Base-by-base conservation (phyloP, 2,329 filamentous ascomycete species). In the Phyllosticta ampelicida region DNA sequence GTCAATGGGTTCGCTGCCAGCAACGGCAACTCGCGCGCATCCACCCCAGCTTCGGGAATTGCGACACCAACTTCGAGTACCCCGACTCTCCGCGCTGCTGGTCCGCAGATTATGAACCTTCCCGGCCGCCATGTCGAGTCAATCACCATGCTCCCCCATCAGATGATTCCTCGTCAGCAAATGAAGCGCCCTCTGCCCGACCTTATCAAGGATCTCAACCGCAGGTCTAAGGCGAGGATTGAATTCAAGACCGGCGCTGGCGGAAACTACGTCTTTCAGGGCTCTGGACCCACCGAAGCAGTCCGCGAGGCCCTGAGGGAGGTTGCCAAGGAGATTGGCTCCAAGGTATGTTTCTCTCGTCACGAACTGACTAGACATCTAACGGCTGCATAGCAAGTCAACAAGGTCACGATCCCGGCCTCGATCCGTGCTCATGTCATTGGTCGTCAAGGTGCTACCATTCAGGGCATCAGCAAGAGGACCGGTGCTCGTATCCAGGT, bases 401-500 rank as follows among this genome's bases (percentile, higher is more conserved):
- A 89, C 68, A 86, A 84, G 63, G 83, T 97, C 53, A 80, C 88
- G 2, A 86, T 99, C 63, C 94, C 92, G 55, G 82, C 86, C 53
- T 92, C 90, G 48, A 84, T 90, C 20, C 85, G 90, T 61, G 84
- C 91, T 56, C 87, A 92, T 73, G 91, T 99, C 73, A 97, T 99
- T 70, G 95, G 94, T 65, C 90, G 89, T 69, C 86, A 87, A 69
- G 95, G 95, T 60, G 83, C 89, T 23, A 92, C 87, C 61, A 95
- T 99, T 71, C 92, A 95, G 75, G 82, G 86, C 52, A 85, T 99
- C 56, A 89, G 92, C 74, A 89, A 92, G 72, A 86, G 87, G 72
- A 94, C 90, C 2, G 91, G 92, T 61, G 92, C 94, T 56, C 85
- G 85, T 63, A 91, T 99, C 67, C 89, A 95, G 70, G 83, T 99